Conservation (phyloP, 305 asterid genomes). For the Ajuga reptans region DNA sequence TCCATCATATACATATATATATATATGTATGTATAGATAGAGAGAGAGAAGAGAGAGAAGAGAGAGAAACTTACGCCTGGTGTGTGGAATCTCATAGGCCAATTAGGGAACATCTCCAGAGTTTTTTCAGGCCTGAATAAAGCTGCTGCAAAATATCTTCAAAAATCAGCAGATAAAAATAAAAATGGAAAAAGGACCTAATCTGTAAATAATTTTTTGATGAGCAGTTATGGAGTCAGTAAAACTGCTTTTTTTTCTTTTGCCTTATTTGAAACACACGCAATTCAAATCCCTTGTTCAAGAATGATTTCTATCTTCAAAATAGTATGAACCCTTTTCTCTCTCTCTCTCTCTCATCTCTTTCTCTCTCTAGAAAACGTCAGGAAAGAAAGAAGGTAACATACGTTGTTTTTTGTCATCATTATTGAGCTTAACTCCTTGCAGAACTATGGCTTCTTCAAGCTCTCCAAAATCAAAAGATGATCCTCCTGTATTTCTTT, state of each 20-base stretch:
- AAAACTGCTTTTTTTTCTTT: constrained; percentile 39
- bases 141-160: constrained; percentile 66
- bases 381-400: constrained; percentile 24
- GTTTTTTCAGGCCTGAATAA: constrained; percentile 76
- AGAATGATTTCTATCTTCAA: constrained; percentile 58
- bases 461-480: constrained; percentile 79
- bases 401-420: constrained; percentile 67
- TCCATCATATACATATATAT: constrained; percentile 21
- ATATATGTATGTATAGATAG: too few species aligned
- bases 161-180: constrained; percentile 16
- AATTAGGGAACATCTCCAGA: constrained; percentile 93
- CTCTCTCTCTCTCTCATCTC: constrained; percentile 12
- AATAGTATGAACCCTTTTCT: constrained; percentile 33
- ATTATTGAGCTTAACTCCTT: constrained; percentile 51
- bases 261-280: constrained; percentile 72
- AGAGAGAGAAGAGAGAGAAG: too few species aligned
- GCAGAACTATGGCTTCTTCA: constrained; percentile 71
- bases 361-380: constrained; percentile 40
- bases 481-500: constrained; percentile 51
- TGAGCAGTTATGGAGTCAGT: constrained; percentile 62
- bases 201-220: constrained; percentile 18
- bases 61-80: constrained; percentile 36
- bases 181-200: constrained; percentile 16
- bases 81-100: constrained; percentile 77
- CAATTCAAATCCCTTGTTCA: constrained; percentile 47